A percentile compares a stretch with the other conserved stretches of the same genome.
phyloP scores from a whole-genome alignment of 2,329 filamentous ascomycete genomes.

The Lithohypha guttulata region DNA sequence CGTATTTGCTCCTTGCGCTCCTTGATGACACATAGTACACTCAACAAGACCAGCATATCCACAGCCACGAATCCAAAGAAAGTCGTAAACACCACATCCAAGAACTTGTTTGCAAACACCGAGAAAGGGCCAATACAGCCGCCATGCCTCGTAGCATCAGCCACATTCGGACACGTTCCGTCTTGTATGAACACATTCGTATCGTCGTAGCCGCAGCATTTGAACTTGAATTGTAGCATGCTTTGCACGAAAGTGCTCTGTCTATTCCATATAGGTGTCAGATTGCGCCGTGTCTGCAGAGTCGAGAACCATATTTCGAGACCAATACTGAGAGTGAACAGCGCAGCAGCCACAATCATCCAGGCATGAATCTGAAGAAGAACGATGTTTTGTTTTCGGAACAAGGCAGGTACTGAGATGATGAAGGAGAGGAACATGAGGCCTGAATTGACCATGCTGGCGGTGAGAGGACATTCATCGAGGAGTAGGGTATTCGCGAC shows the following conservation, averaged over 20 bases:
- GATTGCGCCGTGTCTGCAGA: constrained; percentile 53
- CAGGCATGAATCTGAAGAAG: constrained; percentile 63
- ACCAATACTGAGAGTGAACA: constrained; percentile 57
- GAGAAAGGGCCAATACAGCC: constrained; percentile 61
- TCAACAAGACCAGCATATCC: constrained; percentile 57
- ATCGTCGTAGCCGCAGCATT: constrained; percentile 72
- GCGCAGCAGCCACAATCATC: constrained; percentile 48
- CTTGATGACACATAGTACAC: constrained; percentile 66
- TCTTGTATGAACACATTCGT: constrained; percentile 62
- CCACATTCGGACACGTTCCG: constrained; percentile 55
- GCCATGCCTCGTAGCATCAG: constrained; percentile 56
- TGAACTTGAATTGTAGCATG: constrained; percentile 63
- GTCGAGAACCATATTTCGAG: constrained; percentile 64
- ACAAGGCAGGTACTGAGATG: constrained; percentile 59
- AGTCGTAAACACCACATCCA: constrained; percentile 68
- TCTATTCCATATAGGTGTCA: constrained; percentile 49
- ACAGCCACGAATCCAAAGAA: constrained; percentile 67
- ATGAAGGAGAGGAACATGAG: constrained; percentile 62
- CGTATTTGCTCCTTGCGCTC: constrained; percentile 69
- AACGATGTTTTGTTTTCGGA: constrained; percentile 52
- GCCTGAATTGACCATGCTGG: constrained; percentile 60
- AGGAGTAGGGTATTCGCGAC: constrained; percentile 44
- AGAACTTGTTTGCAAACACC: constrained; percentile 57
- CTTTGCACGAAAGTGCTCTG: constrained; percentile 51
- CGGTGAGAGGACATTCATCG: constrained; percentile 44